These are phyloP conservation scores for Friedmanniomyces simplex DNA, from an alignment of 495 filamentous ascomycete genomes.

Conservation along the genomic window DNA sequence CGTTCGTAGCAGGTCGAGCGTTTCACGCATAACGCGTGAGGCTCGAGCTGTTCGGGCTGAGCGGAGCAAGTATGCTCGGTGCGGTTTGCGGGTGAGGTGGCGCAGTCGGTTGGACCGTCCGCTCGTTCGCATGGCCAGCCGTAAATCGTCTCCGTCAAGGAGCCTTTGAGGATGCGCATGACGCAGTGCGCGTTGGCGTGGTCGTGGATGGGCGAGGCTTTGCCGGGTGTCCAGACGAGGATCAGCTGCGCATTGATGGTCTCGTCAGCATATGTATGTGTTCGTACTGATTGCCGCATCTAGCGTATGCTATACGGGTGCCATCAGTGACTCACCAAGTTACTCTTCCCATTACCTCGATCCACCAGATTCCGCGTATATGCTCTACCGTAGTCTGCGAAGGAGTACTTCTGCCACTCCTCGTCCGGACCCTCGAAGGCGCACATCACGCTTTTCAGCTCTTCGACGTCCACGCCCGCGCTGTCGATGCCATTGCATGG, in stretches of 20 bases:
- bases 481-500: constrained; percentile 71
- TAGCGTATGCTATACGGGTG: no score
- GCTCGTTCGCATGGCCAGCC: constrained; percentile 50
- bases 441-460: constrained; percentile 59
- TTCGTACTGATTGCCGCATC: background rate
- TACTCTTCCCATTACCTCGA: constrained; percentile 82
- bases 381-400: constrained; percentile 49
- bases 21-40: constrained; percentile 41
- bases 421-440: constrained; percentile 52
- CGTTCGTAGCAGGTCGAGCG: constrained; percentile 45
- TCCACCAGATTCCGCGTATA: constrained; percentile 89
- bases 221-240: constrained; percentile 88
- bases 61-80: constrained; percentile 21
- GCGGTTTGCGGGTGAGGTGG: background rate
- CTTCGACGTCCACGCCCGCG: constrained; percentile 60
- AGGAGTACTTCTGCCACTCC: constrained; percentile 65
- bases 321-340: constrained; percentile 49
- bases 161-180: constrained; percentile 58
- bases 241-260: constrained; percentile 46
- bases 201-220: constrained; percentile 75
- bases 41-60: constrained; percentile 34
- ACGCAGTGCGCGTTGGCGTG: constrained; percentile 35
- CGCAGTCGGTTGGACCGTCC: background rate
- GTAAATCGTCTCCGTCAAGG: constrained; percentile 70
- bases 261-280: no score